Base-by-base conservation (phyloP, 345 rosid genomes). In the Hibiscus syriacus region DNA sequence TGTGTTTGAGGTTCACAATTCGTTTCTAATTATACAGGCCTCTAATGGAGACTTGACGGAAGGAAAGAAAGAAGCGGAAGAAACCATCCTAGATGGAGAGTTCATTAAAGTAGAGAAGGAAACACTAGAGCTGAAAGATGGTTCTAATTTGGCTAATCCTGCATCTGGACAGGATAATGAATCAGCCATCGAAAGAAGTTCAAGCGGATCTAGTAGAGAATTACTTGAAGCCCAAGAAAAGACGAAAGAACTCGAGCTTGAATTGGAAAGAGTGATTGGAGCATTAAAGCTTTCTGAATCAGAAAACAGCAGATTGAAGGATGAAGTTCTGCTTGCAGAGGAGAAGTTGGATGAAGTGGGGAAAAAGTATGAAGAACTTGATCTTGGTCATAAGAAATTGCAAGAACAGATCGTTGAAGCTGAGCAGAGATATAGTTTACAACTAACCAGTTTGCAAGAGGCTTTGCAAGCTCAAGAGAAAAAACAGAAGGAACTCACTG, bases 81-180 rank as follows among this genome's bases (percentile, higher is more conserved):
- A 90, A 75, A 80, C 81, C 63, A 76, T 77, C 55, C 67, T 74
- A 49, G 95, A 84, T 65, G 98, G 90, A 60, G 98, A 85, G 72
- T 92, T 95, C 82, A 87, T 95, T 53, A 95, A 95, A 74, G 93
- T 95, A 55, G 98, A 94, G 80, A 87, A 78, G 81, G 99, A 91
- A 79, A 77, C 83, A 11, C 66, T 87, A 6, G 94, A 89, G 72
- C 74, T 68, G 27, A 90, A 87, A 74, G 96, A 83, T 55, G 74
- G 68, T 60, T 58, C 85, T 30, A 78, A 74, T 71, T 58, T 48
- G 30, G 69, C 73, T 19, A 72, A 76, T 55, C 67, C 76, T 4
- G 64, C 57, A 64, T 59, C 76, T 48, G 19, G 22, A 2, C 74
- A 74, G 62, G 81, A 76, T 6, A 69, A 73, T 14, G 71, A 73